Evolutionary conservation across 192 early-diverging fungal species (phyloP), one percentile per base, ranked within the genome.

Genomic region (Dissophora ornata): DNA sequence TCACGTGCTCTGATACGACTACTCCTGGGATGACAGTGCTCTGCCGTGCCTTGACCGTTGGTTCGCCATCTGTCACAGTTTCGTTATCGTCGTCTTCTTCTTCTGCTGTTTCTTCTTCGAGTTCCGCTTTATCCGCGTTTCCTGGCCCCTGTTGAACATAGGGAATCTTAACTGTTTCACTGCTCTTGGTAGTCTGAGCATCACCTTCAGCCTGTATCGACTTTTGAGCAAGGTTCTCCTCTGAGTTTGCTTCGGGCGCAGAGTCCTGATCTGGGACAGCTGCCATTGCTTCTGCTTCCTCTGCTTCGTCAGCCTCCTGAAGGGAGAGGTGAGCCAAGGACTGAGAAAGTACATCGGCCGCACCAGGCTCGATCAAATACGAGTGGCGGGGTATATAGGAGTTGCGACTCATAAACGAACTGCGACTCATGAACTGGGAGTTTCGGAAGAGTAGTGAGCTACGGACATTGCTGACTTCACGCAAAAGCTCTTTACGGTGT

Each of bases 361-460:
- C 59, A 19, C 73, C 73, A 48, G 73, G 73, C 16, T 77, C 58
- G 12, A 77, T 77, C 58, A 77, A 40, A 53, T 77, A 77, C 26
- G 73, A 77, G 24, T 77, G 73, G 32, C 73, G 64, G 59, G 73
- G 73, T 67, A 77, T 77, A 77, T 56, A 77, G 3, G 73, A 77
- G 38, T 62, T 77, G 45, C 73, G 64, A 29, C 64, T 67, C 58
- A 77, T 77, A 34, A 61, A 75, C 1, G 71, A 75, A 26, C 18
- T 66, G 16, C 71, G 62, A 36, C 62, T 66, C 71, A 75, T 75
- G 24, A 67, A 77, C 47, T 77, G 73, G 9, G 73, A 77, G 45
- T 77, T 77, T 36, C 73, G 38, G 40, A 77, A 67, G 0, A 62
- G 30, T 11, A 77, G 52, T 22, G 73, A 77, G 45, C 53, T 77